Evolutionary conservation across 1,139 yeast genomes (phyloP), one percentile per base, ranked within the genome.

Genomic region (Suhomyces bribrorum): DNA sequence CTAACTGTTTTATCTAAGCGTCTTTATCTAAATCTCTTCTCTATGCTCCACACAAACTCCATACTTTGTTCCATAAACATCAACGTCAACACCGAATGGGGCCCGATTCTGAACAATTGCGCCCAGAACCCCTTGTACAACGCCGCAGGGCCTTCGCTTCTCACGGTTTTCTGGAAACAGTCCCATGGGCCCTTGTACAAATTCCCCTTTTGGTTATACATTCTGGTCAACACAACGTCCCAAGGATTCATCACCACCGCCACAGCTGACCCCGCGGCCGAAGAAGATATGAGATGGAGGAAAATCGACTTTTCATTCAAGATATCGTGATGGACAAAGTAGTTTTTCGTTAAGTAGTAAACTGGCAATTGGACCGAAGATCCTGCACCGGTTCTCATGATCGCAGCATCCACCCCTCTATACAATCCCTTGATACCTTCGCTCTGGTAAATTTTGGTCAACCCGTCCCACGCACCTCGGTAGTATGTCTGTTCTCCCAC

Each of bases 171-270:
- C 43, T 79, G 57, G 43, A 89, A 70, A 68, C 98, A 92, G 62
- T 92, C 98, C 15, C 89, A 53, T 2, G 96, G 95, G 4, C 95
- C 95, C 43, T 69, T 75, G 66, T 92, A 92, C 42, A 86, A 75
- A 54, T 86, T 77, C 27, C 96, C 96, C 63, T 83, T 87, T 61
- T 92, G 97, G 63, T 92, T 92, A 66, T 90, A 92, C 62, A 94
- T 84, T 66, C 98, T 77, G 2, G 98, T 92, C 65, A 92, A 72
- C 38, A 92, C 78, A 38, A 92, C 97, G 61, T 92, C 98, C 81
- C 96, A 88, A 13, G 97, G 97, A 60, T 89, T 90, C 97, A 94
- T 90, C 27, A 87, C 96, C 25, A 90, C 73, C 38, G 95, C 92
- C 22, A 92, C 97, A 48, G 96, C 97, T 35, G 89, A 64, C 31